Evolutionary conservation across 2,329 filamentous ascomycete genomes (phyloP), one percentile per base, ranked within the genome.

Genomic region (Colletotrichum agaves): DNA sequence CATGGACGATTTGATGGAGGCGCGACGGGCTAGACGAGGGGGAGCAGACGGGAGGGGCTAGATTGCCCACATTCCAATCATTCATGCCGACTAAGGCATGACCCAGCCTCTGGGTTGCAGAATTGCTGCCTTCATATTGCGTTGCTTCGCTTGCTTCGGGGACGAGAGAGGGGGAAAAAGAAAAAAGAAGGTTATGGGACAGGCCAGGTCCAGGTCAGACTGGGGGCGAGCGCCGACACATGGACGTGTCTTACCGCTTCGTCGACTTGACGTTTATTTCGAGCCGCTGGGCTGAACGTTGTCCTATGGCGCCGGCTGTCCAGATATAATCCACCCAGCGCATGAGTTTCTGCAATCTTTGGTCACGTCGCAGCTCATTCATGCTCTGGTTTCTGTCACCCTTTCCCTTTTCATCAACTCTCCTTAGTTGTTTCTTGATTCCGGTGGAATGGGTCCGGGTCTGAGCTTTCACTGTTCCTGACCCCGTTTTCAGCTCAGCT

Each of bases 51-150:
- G 61, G 62, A 67, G 64, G 60, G 61, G 62, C 44, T 17, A 50
- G 56, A 44, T 43, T 61, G 63, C 49, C 59, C 62, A 19, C 63
- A 66, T 61, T 65, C 65, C 65, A 69, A 67, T 69, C 65, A 66
- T 49, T 56, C 62, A 56, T 66, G 63, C 62, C 43, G 61, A 41
- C 62, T 61, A 67, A 58, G 35, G 64, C 60, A 64, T 56, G 44
- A 35, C 64, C 64, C 64, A 67, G 60, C 64, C 60, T 52, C 64
- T 52, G 44, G 37, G 55, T 37, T 67, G 63, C 63, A 67, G 63
- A 52, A 61, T 52, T 63, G 64, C 37, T 67, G 63, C 52, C 52
- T 41, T 37, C 60, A 67, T 67, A 44, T 67, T 63, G 63, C 60
- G 60, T 67, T 63, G 60, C 44, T 67, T 50, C 55, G 60, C 61